Evolutionary conservation across 2,329 filamentous ascomycete species (phyloP), one percentile per base, ranked within the genome.

Genomic region (Lecanicillium sp.): DNA sequence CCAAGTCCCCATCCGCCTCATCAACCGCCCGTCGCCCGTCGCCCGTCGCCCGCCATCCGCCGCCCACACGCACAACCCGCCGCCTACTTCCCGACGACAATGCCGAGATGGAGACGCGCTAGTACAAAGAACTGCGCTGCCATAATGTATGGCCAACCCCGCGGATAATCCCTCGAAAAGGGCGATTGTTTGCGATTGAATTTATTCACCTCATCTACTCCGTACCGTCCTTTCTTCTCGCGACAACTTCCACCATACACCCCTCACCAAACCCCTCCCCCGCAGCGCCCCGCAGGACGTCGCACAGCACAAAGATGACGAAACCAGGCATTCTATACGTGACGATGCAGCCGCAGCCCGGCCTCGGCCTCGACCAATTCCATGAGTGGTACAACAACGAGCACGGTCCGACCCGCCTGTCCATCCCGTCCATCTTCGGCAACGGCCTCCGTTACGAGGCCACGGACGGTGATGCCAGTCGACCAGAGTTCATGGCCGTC

Each of bases 331-430:
- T 90, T 59, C 81, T 95, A 60, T 89, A 84, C 64, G 89, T 95
- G 56, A 90, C 87, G 14, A 94, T 94, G 84, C 83, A 90, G 67
- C 87, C 88, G 58, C 75, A 78, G 63, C 72, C 78, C 49, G 76
- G 75, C 55, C 74, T 89, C 57, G 72, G 83, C 48, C 67, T 76
- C 40, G 73, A 79, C 53, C 81, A 87, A 59, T 94, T 95, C 68
- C 86, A 94, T 66, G 87, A 94, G 63, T 91, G 87, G 87, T 95
- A 95, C 72, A 90, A 94, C 71, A 93, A 90, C 66, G 89, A 95
- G 70, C 89, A 95, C 68, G 89, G 89, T 46, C 89, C 89, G 15
- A 79, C 83, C 14, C 84, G 89, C 40, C 77, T 94, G 6, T 84
- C 87, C 41, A 70, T 94, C 12, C 80, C 86, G 4, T 82, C 85